These are phyloP conservation scores for Blastomyces silverae DNA, from an alignment of 2,329 filamentous ascomycete genomes.

Conservation along the genomic window DNA sequence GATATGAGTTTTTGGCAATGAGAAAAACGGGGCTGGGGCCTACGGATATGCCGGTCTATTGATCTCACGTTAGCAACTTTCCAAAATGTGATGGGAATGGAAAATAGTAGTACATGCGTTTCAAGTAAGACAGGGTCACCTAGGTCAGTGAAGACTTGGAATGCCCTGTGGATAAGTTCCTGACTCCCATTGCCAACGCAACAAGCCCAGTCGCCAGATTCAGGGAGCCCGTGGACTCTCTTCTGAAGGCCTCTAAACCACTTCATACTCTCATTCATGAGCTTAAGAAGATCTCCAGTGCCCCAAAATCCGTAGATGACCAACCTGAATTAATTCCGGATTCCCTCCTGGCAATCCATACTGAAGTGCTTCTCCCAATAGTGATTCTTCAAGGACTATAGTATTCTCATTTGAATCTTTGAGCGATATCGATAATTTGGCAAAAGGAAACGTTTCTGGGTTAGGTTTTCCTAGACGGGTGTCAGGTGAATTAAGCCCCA, in stretches of 20 bases:
- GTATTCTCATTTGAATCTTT: background rate
- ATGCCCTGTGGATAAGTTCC: conserved; percentile 12
- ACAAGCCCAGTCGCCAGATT: conserved; percentile 6
- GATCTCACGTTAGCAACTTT: background rate
- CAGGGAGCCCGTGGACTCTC: conserved; percentile 2
- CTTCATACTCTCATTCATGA: background rate
- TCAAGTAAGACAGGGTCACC: conserved; percentile 10
- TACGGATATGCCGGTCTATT: conserved; percentile 4
- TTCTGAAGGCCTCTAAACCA: conserved; percentile 13
- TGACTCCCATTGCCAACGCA: conserved; percentile 14
- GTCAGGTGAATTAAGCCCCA: background rate
- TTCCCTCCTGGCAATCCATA: background rate
- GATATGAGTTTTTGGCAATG: background rate
- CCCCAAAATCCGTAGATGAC: background rate
- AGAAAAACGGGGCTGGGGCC: background rate
- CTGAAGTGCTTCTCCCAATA: conserved; percentile 1
- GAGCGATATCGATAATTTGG: conserved; percentile 1
- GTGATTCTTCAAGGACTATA: background rate
- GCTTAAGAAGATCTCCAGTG: background rate
- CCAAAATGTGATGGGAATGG: background rate
- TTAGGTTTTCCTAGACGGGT: background rate
- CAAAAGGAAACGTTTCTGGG: conserved; percentile 3
- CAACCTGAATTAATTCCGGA: conserved; percentile 6
- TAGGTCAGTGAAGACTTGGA: conserved; percentile 12
- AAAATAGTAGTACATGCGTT: conserved; percentile 7